Evolutionary conservation across 2,329 filamentous ascomycete genomes (phyloP).

Genomic region (Trichoderma sp.): DNA sequence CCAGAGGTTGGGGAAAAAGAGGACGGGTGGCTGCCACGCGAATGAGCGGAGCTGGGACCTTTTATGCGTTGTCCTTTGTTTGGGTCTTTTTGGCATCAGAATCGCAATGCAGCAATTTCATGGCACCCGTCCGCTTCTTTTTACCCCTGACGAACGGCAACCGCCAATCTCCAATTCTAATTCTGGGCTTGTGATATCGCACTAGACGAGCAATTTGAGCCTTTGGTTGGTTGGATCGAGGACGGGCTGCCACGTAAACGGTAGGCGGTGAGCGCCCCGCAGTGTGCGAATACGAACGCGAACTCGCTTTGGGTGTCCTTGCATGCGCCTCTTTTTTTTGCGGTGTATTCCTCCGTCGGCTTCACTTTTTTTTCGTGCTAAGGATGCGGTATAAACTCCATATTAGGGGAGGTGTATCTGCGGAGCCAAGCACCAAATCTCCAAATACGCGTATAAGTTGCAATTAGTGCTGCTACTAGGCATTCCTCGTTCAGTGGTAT

Average conservation of each 20-base stretch:
- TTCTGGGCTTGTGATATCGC: conserved; percentile 18
- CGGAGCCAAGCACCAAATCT: background rate
- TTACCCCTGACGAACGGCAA: conserved; percentile 18
- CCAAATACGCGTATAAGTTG: background rate
- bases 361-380: background rate
- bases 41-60: conserved; percentile 13
- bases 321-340: background rate
- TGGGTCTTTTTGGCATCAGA: background rate
- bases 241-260: conserved; percentile 14
- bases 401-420: background rate
- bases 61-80: conserved; percentile 11
- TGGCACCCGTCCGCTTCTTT: background rate
- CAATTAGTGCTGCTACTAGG: background rate
- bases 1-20: background rate
- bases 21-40: background rate
- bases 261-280: conserved; percentile 20
- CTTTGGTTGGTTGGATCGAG: conserved; percentile 11
- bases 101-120: conserved; percentile 6
- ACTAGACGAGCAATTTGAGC: conserved; percentile 3
- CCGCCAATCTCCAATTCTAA: conserved; percentile 17
- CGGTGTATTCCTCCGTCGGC: background rate
- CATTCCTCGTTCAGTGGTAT: background rate
- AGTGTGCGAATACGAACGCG: conserved; percentile 34
- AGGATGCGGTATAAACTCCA: background rate
- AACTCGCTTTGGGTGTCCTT: conserved; percentile 8